Percentiles rank a stretch among this genome's conserved stretches.
phyloP scores from a whole-genome alignment of 305 asterid genomes.

The Andrographis paniculata region DNA sequence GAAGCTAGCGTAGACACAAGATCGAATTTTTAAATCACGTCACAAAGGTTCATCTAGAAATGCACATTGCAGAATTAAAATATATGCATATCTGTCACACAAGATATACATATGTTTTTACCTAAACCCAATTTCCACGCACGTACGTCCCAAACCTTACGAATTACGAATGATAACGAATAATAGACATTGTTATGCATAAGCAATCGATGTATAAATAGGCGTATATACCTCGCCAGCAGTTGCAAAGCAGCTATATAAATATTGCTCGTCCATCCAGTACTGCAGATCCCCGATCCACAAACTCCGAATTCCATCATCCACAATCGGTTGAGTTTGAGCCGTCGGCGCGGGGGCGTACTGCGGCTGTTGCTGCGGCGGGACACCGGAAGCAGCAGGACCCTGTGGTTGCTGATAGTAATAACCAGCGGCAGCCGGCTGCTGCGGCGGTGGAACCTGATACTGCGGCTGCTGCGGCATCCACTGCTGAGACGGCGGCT shows the following conservation, averaged over 20 bases:
- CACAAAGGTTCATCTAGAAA: too few species aligned
- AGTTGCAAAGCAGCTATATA: slow-evolving; percentile 24
- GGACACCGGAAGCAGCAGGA: slow-evolving; percentile 9
- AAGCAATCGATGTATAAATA: too few species aligned
- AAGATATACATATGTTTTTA: too few species aligned
- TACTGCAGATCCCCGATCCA: slow-evolving; percentile 52
- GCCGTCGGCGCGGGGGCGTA: slow-evolving; percentile 13
- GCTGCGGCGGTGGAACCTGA: slow-evolving; percentile 27
- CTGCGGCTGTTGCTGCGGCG: slow-evolving; percentile 25
- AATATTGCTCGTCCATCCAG: slow-evolving; percentile 50
- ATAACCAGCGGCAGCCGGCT: slow-evolving; percentile 23
- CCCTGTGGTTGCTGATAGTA: slow-evolving; percentile 28
- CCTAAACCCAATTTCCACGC: too few species aligned
- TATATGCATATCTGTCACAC: too few species aligned
- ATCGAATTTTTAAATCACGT: too few species aligned
- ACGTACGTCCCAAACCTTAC: too few species aligned
- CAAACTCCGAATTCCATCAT: slow-evolving; percentile 35
- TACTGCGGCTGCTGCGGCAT: slow-evolving; percentile 25
- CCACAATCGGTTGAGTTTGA: slow-evolving; percentile 21
- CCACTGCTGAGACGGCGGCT: slow-evolving; percentile 46
- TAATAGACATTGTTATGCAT: too few species aligned
- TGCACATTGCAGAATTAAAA: too few species aligned
- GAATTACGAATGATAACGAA: too few species aligned
- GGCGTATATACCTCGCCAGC: slow-evolving; percentile 29
- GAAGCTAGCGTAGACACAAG: too few species aligned